These are phyloP conservation scores for Chenopodium formosanum DNA, from an alignment of 148 eudicot genomes.

Conservation along the genomic window DNA sequence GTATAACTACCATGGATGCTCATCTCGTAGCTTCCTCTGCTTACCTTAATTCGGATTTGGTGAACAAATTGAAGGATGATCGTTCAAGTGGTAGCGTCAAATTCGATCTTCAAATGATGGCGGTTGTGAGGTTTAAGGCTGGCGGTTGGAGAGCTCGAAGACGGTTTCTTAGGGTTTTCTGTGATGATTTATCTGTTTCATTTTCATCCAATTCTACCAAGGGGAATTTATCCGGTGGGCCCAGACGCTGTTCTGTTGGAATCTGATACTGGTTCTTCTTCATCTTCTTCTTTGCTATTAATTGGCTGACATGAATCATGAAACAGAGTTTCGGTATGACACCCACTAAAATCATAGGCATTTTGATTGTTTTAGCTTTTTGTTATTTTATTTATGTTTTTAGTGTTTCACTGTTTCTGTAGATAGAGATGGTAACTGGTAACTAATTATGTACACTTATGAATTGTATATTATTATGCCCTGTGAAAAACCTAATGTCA, in stretches of 20 bases:
- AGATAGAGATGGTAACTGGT: not conserved
- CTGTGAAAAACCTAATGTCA: not conserved
- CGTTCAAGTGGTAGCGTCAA: conserved; percentile 33
- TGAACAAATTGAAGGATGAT: conserved; percentile 34
- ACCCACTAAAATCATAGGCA: not conserved
- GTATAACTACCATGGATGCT: conserved; percentile 33
- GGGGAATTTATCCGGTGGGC: conserved; percentile 20
- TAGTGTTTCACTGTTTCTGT: not conserved
- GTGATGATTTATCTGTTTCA: conserved; percentile 41
- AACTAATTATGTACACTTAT: too few species aligned
- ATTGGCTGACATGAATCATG: too few species aligned
- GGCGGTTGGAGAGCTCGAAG: conserved; percentile 60
- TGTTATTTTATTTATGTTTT: too few species aligned
- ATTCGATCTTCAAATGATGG: conserved; percentile 44
- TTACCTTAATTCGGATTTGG: conserved; percentile 30
- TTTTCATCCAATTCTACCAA: conserved; percentile 26
- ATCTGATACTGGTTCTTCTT: conserved; percentile 7
- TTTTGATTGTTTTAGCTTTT: not conserved
- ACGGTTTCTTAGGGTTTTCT: conserved; percentile 52
- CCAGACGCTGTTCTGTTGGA: conserved; percentile 28
- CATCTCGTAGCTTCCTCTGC: conserved; percentile 36
- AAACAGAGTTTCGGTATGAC: too few species aligned
- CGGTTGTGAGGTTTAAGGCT: conserved; percentile 49
- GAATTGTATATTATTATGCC: not conserved
- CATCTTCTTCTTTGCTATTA: not conserved